Evolutionary conservation across 202 grass and related monocot species (phyloP).

Genomic region (Zoysia matrella): DNA sequence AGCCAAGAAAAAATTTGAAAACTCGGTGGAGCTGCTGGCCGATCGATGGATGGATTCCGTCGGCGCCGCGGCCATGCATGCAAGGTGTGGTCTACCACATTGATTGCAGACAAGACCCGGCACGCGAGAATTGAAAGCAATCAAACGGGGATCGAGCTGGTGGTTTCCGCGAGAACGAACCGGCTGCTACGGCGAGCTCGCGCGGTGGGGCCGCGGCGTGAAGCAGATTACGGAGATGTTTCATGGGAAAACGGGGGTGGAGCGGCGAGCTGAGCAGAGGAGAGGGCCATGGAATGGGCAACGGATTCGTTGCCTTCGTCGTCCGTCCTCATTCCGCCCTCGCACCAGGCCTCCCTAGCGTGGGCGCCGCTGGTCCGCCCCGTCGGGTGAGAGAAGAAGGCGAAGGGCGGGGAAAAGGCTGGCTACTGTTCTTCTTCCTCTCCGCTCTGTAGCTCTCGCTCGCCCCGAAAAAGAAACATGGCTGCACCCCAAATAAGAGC

Average conservation of each 20-base stretch:
- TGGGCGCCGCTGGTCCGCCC: neutral
- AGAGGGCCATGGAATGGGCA: neutral
- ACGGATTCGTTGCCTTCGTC: too few species aligned
- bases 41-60: neutral
- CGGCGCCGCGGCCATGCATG: neutral
- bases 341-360: neutral
- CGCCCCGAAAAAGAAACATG: slow-evolving; percentile 35
- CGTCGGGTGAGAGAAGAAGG: slow-evolving; percentile 23
- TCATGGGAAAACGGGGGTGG: slow-evolving; percentile 26
- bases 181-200: neutral
- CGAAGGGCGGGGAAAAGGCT: slow-evolving; percentile 30
- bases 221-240: slow-evolving; percentile 7
- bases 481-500: slow-evolving; percentile 7
- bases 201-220: slow-evolving; percentile 23
- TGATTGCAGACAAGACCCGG: slow-evolving; percentile 40
- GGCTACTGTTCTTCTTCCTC: slow-evolving; percentile 67
- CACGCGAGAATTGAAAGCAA: slow-evolving; percentile 38
- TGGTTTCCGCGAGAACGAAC: slow-evolving; percentile 16
- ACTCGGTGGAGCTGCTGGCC: neutral
- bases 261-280: neutral
- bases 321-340: neutral
- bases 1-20: neutral
- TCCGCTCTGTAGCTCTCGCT: neutral
- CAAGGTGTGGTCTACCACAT: slow-evolving; percentile 28
- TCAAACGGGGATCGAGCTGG: slow-evolving; percentile 28